Evolutionary conservation across 2,329 filamentous ascomycete species (phyloP).

Genomic region (Penicillium griseofulvum): DNA sequence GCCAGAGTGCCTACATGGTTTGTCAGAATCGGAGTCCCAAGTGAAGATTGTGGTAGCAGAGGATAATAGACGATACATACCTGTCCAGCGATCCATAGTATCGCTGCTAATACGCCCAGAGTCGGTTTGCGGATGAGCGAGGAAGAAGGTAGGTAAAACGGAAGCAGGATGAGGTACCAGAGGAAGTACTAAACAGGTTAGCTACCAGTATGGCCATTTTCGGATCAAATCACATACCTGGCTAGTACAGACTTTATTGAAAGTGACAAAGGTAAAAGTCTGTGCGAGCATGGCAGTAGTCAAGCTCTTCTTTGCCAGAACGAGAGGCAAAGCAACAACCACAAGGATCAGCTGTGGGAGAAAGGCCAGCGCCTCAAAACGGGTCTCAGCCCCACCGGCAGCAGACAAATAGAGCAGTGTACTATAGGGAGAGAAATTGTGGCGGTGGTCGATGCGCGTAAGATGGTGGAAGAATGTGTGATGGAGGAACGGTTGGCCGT

Average conservation of each 20-base stretch:
- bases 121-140: constrained; percentile 61
- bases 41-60: background rate
- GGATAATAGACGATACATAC: constrained; percentile 30
- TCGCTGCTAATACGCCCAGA: constrained; percentile 64
- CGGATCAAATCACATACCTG: constrained; percentile 60
- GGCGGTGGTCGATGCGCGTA: constrained; percentile 88
- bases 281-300: constrained; percentile 85
- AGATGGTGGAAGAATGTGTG: constrained; percentile 95
- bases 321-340: constrained; percentile 70
- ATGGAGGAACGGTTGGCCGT: constrained; percentile 75
- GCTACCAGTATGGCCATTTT: background rate
- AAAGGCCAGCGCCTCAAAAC: constrained; percentile 79
- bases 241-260: constrained; percentile 98
- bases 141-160: constrained; percentile 81
- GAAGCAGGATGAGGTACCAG: constrained; percentile 94
- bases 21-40: background rate
- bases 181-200: constrained; percentile 75
- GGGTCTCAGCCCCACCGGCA: constrained; percentile 47
- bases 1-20: constrained; percentile 58
- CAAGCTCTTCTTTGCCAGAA: constrained; percentile 76
- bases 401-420: constrained; percentile 84
- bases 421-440: constrained; percentile 98
- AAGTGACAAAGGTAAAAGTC: constrained; percentile 94
- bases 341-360: constrained; percentile 81
- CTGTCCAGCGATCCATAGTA: constrained; percentile 74